Percentiles rank a stretch among this genome's conserved stretches.
These are phyloP conservation scores for Solanum piurae DNA, from an alignment of 257 asterid species.

Conservation along the genomic window DNA sequence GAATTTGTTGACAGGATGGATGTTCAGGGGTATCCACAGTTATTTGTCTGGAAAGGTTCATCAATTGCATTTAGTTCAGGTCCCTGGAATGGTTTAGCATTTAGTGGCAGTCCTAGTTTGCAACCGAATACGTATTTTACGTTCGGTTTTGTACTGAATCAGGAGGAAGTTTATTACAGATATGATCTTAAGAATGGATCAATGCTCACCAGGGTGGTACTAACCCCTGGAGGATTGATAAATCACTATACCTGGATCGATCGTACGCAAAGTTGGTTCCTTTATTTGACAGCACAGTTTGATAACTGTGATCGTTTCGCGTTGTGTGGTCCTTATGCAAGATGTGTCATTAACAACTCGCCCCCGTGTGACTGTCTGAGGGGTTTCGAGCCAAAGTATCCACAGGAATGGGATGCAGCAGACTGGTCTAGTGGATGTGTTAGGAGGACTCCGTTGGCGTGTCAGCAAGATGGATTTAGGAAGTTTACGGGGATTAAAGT, in stretches of 20 bases:
- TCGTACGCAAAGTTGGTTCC: background rate
- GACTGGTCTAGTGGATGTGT: constrained; percentile 15
- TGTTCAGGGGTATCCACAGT: constrained; percentile 21
- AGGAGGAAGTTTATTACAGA: constrained; percentile 16
- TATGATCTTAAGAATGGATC: constrained; percentile 17
- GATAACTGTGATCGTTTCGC: constrained; percentile 9
- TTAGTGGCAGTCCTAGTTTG: constrained; percentile 21
- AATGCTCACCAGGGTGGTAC: constrained; percentile 14
- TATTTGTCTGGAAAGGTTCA: constrained; percentile 14
- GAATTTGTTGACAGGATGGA: constrained; percentile 15
- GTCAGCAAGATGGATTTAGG: constrained; percentile 3
- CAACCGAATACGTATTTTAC: constrained; percentile 12
- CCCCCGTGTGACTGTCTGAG: constrained; percentile 12
- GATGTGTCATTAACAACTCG: background rate
- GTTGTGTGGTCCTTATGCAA: constrained; percentile 11
- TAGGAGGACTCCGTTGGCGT: background rate
- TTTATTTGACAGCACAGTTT: background rate
- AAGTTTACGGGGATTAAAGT: constrained; percentile 2
- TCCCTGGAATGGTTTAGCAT: constrained; percentile 40
- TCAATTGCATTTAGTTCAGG: constrained; percentile 19
- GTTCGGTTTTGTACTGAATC: constrained; percentile 6
- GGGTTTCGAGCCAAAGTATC: constrained; percentile 10
- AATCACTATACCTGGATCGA: constrained; percentile 1
- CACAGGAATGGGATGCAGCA: background rate
- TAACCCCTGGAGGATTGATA: background rate